Evolutionary conservation across 2,329 filamentous ascomycete genomes (phyloP), one percentile per base, ranked within the genome.

Genomic region (Fusarium guadeloupense): DNA sequence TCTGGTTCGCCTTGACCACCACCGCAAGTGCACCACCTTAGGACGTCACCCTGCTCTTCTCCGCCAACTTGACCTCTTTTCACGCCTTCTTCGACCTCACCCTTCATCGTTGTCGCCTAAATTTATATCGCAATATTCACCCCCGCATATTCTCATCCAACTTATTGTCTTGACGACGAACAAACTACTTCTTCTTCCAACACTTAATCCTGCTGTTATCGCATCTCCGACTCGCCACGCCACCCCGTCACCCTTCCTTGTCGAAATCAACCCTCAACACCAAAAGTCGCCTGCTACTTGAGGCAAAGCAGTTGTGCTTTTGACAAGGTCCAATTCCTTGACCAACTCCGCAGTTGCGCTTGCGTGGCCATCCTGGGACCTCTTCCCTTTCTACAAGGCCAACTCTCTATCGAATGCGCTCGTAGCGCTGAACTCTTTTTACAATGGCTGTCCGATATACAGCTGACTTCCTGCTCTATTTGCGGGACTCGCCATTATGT

Each of bases 401-500:
- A 46, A 61, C 52, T 49, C 60, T 64, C 25, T 67, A 48, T 59
- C 71, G 69, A 68, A 79, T 78, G 77, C 74, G 75, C 73, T 74
- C 70, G 71, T 71, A 71, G 70, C 62, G 56, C 61, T 53, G 59
- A 55, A 63, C 38, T 38, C 62, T 65, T 66, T 69, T 66, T 69
- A 75, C 70, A 62, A 85, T 85, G 82, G 78, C 81, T 72, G 75
- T 81, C 72, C 85, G 86, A 81, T 97, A 97, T 76, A 85, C 90
- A 61, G 82, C 85, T 76, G 91, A 93, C 64, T 84, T 90, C 77
- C 82, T 98, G 68, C 81, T 92, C 70, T 83, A 84, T 74, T 81
- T 98, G 71, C 86, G 89, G 77, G 83, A 89, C 57, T 97, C 94
- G 64, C 93, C 93, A 65, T 82, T 97, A 75, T 93, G 93, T 72